Percentiles rank a stretch among this genome's conserved stretches.
phyloP scores from a whole-genome alignment of 2,329 filamentous ascomycete genomes.

The Fusarium bactridioides region DNA sequence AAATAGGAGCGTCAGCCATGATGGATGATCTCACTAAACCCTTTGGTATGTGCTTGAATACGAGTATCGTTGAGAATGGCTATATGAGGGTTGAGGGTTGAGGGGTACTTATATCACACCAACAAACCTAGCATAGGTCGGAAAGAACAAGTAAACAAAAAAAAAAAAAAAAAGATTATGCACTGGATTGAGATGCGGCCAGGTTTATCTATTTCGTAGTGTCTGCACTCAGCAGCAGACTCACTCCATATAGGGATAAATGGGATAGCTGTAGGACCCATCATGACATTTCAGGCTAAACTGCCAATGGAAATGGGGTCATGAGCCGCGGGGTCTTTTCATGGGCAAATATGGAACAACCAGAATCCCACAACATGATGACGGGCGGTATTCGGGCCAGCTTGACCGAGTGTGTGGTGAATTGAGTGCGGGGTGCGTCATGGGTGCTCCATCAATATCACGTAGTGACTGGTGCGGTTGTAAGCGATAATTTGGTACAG shows the following conservation, averaged over 20 bases:
- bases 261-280: constrained; percentile 33
- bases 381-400: constrained; percentile 15
- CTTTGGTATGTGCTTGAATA: not conserved
- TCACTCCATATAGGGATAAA: constrained; percentile 31
- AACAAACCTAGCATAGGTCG: not conserved
- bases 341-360: not conserved
- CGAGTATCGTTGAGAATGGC: constrained; percentile 3
- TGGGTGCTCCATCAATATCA: constrained; percentile 18
- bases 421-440: constrained; percentile 32
- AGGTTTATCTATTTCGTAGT: constrained; percentile 24
- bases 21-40: constrained; percentile 10
- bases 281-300: constrained; percentile 42
- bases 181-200: constrained; percentile 19
- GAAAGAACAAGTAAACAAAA: constrained; percentile 1
- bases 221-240: constrained; percentile 2
- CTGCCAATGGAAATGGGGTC: constrained; percentile 31
- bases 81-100: not conserved
- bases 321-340: constrained; percentile 16
- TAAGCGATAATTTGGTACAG: not conserved
- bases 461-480: constrained; percentile 38
- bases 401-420: constrained; percentile 19
- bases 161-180: not conserved
- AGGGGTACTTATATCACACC: constrained; percentile 11
- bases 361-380: not conserved
- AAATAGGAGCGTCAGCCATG: constrained; percentile 61